Base-by-base conservation (phyloP, 2,329 filamentous ascomycete species). In the Fusarium camptoceras region DNA sequence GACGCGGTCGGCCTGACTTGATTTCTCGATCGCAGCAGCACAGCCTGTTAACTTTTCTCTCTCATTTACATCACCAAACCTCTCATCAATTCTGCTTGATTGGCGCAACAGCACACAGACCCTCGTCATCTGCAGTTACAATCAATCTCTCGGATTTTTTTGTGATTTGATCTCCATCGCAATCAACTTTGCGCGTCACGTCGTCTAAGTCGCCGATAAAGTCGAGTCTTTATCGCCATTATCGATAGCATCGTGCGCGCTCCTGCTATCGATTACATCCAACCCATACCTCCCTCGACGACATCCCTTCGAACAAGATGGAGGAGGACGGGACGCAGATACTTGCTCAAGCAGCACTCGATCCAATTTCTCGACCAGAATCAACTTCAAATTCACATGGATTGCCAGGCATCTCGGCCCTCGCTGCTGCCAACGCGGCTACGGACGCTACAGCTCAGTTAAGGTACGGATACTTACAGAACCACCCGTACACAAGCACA, bases 311-410 rank as follows among this genome's bases (percentile, higher is more conserved):
- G 24, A 51, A 41, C 42, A 58, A 51, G 18, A 56, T 78, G 72
- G 86, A 86, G 83, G 85, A 86, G 73, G 84, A 86, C 70, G 80
- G 79, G 59, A 69, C 78, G 31, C 81, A 82, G 56, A 71, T 80
- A 49, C 75, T 83, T 46, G 76, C 81, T 42, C 75, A 80, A 39
- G 78, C 81, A 37, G 76, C 78, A 12, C 75, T 83, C 43, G 86
- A 88, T 66, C 79, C 83, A 20, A 83, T 85, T 62, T 85, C 86
- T 30, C 81, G 83, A 70, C 84, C 84, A 24, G 83, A 81, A 71
- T 85, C 85, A 31, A 83, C 83, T 5, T 85, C 86, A 6, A 83
- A 84, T 2, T 79, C 82, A 18, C 84, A 87, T 18, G 63, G 43
- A 43, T 76, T 87, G 41, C 81, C 85, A 11, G 81, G 80, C 34